Conservation (phyloP, 192 early-diverging fungal species). For the Dimargaris verticillata region DNA sequence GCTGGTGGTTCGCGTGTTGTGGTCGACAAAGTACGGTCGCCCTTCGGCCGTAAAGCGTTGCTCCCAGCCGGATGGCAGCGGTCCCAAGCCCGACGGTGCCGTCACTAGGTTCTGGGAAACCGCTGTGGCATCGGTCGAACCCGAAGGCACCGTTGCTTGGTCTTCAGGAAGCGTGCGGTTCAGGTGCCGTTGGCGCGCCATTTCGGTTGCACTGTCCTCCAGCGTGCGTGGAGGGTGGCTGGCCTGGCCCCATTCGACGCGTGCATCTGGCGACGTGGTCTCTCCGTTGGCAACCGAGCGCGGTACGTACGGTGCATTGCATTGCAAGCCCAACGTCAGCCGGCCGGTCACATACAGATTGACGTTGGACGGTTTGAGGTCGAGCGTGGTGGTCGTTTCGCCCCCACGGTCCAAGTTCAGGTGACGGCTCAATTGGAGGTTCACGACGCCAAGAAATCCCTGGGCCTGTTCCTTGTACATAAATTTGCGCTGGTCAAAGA, state of each 20-base stretch:
- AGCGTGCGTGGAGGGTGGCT: neutral
- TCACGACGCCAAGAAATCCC: conserved; percentile 83
- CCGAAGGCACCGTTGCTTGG: conserved; percentile 1
- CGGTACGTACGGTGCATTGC: conserved; percentile 4
- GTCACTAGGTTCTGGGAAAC: conserved; percentile 13
- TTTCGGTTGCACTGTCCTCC: conserved; percentile 34
- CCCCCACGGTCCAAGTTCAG: conserved; percentile 63
- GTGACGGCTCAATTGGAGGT: conserved; percentile 65
- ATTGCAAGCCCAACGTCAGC: conserved; percentile 24
- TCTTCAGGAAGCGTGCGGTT: conserved; percentile 70
- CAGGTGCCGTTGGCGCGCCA: conserved; percentile 62
- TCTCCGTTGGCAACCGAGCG: neutral
- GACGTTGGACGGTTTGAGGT: conserved; percentile 72
- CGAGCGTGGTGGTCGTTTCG: conserved; percentile 51
- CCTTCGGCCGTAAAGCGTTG: conserved; percentile 62
- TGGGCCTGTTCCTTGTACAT: conserved; percentile 76
- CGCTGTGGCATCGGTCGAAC: conserved; percentile 3
- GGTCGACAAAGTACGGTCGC: conserved; percentile 80
- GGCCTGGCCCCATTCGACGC: conserved; percentile 7
- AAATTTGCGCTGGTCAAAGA: conserved; percentile 96
- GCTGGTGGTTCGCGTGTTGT: conserved; percentile 75
- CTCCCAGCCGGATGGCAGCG: conserved; percentile 74
- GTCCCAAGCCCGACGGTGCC: conserved; percentile 31
- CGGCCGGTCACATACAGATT: conserved; percentile 76
- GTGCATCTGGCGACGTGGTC: neutral